These are phyloP conservation scores for Penicillium psychrosexuale DNA, from an alignment of 2,329 filamentous ascomycete genomes.

Conservation along the genomic window DNA sequence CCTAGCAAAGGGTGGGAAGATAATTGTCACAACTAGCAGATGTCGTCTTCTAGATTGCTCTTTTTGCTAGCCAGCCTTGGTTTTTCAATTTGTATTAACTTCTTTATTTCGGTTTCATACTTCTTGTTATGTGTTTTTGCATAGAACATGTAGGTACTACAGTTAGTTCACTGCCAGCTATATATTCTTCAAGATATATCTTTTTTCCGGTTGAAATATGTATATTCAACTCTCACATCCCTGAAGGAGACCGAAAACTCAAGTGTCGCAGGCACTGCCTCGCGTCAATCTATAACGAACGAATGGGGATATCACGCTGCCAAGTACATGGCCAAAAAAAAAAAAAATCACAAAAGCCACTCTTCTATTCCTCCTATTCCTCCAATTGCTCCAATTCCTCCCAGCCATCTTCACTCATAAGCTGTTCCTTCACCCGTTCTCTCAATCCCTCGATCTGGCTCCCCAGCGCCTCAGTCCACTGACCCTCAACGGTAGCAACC, in stretches of 20 bases:
- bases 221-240: not conserved
- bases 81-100: too few species aligned
- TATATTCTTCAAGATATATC: not conserved
- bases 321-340: slow-evolving; percentile 12
- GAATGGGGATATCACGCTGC: slow-evolving; percentile 23
- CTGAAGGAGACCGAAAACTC: slow-evolving; percentile 2
- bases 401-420: slow-evolving; percentile 80
- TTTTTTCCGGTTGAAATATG: not conserved
- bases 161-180: too few species aligned
- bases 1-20: not conserved
- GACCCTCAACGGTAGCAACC: slow-evolving; percentile 82
- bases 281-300: slow-evolving; percentile 18
- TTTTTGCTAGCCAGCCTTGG: not conserved
- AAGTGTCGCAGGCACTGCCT: slow-evolving; percentile 2
- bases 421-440: slow-evolving; percentile 67
- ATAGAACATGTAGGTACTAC: too few species aligned
- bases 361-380: slow-evolving; percentile 43
- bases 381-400: slow-evolving; percentile 67
- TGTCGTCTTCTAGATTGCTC: not conserved
- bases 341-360: slow-evolving; percentile 5
- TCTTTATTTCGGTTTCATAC: too few species aligned
- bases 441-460: slow-evolving; percentile 70
- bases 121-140: too few species aligned
- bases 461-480: slow-evolving; percentile 86
- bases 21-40: not conserved